Evolutionary conservation across 371 early-diverging fungal genomes (phyloP).

Genomic region (Polyrhizophydium stewartii): DNA sequence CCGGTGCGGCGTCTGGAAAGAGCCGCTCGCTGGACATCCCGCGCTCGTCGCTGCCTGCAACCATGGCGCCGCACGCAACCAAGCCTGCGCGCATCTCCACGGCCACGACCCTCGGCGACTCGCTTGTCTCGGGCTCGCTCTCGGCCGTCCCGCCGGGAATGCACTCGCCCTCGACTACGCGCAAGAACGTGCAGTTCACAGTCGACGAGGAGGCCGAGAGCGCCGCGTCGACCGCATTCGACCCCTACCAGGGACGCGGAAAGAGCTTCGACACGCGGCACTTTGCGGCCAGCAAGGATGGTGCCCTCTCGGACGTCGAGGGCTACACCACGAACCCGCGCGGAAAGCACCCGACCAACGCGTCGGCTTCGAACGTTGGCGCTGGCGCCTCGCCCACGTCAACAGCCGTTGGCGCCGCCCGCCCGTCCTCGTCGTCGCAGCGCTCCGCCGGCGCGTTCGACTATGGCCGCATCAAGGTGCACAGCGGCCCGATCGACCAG

Average conservation of each 20-base stretch:
- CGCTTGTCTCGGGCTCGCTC: background rate
- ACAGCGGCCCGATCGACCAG: constrained; percentile 41
- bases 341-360: no score
- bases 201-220: background rate
- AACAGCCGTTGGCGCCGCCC: background rate
- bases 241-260: background rate
- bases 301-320: no score
- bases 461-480: background rate
- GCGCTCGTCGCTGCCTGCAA: no score
- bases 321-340: no score
- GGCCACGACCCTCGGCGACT: background rate
- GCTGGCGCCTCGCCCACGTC: no score
- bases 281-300: no score
- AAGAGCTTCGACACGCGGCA: background rate
- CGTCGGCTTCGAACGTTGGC: no score
- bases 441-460: background rate
- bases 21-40: background rate
- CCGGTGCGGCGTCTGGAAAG: no score
- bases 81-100: no score
- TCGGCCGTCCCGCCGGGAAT: background rate
- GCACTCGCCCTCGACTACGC: background rate
- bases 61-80: no score
- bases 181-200: background rate
- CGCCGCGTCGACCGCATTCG: background rate
- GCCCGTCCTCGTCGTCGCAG: background rate